Conservation (phyloP, 306 rosid genomes). For the Corylus heterophylla region DNA sequence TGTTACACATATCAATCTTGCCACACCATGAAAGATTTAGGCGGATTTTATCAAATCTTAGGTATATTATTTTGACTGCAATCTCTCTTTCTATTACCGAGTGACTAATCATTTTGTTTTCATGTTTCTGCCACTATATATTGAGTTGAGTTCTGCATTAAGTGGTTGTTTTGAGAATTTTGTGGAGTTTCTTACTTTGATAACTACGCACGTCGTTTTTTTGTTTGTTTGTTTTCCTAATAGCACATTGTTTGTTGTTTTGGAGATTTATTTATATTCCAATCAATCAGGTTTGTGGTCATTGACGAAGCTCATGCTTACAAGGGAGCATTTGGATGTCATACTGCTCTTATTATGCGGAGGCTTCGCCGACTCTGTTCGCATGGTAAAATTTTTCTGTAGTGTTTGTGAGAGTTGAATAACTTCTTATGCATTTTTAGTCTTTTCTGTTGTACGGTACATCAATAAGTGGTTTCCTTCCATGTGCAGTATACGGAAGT, state of each 20-base stretch:
- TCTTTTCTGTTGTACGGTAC: conserved; percentile 21
- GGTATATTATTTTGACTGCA: conserved; percentile 43
- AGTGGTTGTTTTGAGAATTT: conserved; percentile 22
- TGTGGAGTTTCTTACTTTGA: conserved; percentile 1
- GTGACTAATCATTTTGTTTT: background rate
- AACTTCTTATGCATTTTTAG: conserved; percentile 22
- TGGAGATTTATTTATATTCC: conserved; percentile 25
- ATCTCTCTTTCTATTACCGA: conserved; percentile 12
- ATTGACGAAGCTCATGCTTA: conserved; percentile 89
- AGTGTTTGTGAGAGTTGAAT: conserved; percentile 18
- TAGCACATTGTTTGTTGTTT: background rate
- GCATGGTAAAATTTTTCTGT: conserved; percentile 50
- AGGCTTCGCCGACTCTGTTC: conserved; percentile 83
- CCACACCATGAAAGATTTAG: conserved; percentile 71
- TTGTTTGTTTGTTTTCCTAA: conserved; percentile 7
- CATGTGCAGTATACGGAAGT: conserved; percentile 82
- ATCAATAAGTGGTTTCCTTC: conserved; percentile 27
- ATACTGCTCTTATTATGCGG: conserved; percentile 79
- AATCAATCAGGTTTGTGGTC: conserved; percentile 66
- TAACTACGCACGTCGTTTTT: background rate
- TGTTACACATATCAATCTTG: conserved; percentile 89
- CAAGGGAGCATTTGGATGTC: conserved; percentile 98
- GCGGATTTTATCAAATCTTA: conserved; percentile 79
- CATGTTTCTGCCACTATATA: background rate
- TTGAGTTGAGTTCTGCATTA: conserved; percentile 10